Evolutionary conservation across 345 rosid genomes (phyloP).

Genomic region (Citrus mangshanensis): DNA sequence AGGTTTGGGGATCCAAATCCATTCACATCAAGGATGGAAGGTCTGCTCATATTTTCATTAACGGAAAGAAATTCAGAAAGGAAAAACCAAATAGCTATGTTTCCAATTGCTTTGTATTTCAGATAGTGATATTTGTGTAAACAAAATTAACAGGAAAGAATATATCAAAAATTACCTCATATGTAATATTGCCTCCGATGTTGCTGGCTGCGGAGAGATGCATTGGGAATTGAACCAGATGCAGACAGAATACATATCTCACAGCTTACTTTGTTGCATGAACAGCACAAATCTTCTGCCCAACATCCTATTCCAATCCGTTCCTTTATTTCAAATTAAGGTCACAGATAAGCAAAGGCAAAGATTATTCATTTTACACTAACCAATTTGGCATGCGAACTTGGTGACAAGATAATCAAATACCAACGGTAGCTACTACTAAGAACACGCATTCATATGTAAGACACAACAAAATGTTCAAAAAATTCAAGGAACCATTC

Average conservation of each 20-base stretch:
- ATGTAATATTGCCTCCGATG: constrained; percentile 73
- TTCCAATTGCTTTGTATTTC: too few relatives aligned
- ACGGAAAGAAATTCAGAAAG: not conserved
- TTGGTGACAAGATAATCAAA: not conserved
- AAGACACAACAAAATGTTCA: not conserved
- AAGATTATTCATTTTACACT: not conserved
- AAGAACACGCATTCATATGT: not conserved
- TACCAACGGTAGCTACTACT: not conserved
- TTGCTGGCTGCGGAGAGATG: constrained; percentile 76
- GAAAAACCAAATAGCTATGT: not conserved
- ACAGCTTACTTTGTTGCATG: constrained; percentile 73
- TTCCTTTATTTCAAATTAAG: constrained; percentile 24
- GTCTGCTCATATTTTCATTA: not conserved
- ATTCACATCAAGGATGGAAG: not conserved
- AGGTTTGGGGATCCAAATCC: too few relatives aligned
- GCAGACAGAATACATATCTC: constrained; percentile 88
- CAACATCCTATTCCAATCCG: constrained; percentile 66
- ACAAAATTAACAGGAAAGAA: not conserved
- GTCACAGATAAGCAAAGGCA: constrained; percentile 11
- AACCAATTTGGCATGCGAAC: not conserved
- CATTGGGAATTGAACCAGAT: constrained; percentile 76
- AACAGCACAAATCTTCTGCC: constrained; percentile 64
- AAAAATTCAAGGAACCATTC: not conserved
- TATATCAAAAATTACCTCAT: constrained; percentile 55
- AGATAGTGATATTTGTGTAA: not conserved